These are phyloP conservation scores for Chrysanthemum seticuspe DNA, from an alignment of 129 eudicot genomes.

Conservation along the genomic window DNA sequence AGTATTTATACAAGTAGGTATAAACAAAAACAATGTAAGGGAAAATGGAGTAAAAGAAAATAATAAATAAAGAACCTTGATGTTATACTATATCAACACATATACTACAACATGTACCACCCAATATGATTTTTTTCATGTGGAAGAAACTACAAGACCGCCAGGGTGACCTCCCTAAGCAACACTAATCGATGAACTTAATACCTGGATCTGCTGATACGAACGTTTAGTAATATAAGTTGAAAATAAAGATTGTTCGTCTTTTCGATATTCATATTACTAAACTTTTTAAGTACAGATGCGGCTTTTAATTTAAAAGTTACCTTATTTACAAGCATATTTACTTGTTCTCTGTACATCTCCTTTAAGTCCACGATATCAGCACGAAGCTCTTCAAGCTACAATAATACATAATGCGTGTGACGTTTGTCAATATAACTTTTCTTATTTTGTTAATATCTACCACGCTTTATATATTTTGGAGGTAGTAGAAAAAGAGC, in stretches of 20 bases:
- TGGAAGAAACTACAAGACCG: neutral
- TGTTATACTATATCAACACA: slow-evolving; percentile 16
- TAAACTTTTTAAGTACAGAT: neutral
- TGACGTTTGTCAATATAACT: no score
- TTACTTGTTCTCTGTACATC: slow-evolving; percentile 52
- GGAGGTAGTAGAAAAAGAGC: neutral
- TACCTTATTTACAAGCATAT: slow-evolving; percentile 49
- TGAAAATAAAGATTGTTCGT: neutral
- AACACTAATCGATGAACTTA: slow-evolving; percentile 32
- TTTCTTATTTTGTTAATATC: neutral
- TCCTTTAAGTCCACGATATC: slow-evolving; percentile 68
- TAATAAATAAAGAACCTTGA: slow-evolving; percentile 14
- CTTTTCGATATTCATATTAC: neutral
- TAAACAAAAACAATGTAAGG: slow-evolving; percentile 3
- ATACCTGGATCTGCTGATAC: slow-evolving; percentile 36
- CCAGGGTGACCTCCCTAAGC: slow-evolving; percentile 15
- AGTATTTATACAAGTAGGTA: slow-evolving; percentile 12
- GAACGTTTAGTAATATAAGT: slow-evolving; percentile 11
- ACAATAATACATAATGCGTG: slow-evolving; percentile 22
- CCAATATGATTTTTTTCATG: neutral
- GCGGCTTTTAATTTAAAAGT: neutral
- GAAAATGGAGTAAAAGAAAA: slow-evolving; percentile 1
- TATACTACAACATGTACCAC: slow-evolving; percentile 33
- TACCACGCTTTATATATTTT: neutral
- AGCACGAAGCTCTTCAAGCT: slow-evolving; percentile 97